These are phyloP conservation scores for Solanum hybrid DNA, from an alignment of 305 asterid genomes.

Conservation along the genomic window DNA sequence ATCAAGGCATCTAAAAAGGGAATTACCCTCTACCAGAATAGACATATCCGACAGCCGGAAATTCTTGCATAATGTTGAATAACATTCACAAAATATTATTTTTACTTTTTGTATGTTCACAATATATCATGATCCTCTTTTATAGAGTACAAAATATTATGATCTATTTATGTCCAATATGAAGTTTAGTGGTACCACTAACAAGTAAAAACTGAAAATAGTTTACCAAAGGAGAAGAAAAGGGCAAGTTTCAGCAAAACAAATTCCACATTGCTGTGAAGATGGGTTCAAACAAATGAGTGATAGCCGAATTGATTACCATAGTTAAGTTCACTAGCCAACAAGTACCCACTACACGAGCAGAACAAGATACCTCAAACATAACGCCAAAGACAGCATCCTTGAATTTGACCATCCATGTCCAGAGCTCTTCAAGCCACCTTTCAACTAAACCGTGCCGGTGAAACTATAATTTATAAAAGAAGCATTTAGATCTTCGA, in stretches of 20 bases:
- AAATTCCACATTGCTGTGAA: background rate
- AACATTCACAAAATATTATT: background rate
- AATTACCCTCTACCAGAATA: background rate
- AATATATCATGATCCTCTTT: background rate
- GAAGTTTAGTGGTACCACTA: background rate
- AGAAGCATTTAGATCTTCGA: background rate
- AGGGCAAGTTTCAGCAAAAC: background rate
- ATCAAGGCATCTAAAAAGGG: background rate
- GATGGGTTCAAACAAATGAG: background rate
- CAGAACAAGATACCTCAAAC: slow-evolving; percentile 53
- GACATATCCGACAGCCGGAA: background rate
- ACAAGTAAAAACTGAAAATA: background rate
- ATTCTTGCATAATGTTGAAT: background rate
- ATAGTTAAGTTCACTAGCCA: slow-evolving; percentile 1
- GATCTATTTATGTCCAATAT: background rate
- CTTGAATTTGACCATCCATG: slow-evolving; percentile 70
- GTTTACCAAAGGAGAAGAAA: background rate
- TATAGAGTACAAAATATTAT: background rate
- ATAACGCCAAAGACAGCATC: slow-evolving; percentile 51
- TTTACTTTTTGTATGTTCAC: background rate
- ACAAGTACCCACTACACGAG: background rate
- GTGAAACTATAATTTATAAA: slow-evolving; percentile 55
- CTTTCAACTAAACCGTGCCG: slow-evolving; percentile 80
- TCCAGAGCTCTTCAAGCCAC: slow-evolving; percentile 94
- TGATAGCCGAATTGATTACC: slow-evolving; percentile 7